These are phyloP conservation scores for Fragaria nilgerrensis DNA, from an alignment of 306 rosid species.

Conservation along the genomic window DNA sequence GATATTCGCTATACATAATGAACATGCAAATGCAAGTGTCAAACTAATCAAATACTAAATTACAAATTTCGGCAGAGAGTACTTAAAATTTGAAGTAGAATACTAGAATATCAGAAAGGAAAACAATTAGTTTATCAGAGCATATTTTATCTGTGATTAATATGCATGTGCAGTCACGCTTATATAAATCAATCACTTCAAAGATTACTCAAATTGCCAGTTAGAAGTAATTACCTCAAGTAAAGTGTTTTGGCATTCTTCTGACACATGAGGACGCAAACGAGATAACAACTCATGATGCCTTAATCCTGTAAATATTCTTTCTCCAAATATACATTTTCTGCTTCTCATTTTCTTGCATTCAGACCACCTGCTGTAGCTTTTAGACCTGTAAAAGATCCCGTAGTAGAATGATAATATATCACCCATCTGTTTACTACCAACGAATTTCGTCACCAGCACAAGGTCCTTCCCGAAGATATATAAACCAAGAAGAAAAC, in stretches of 20 bases:
- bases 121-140: background rate
- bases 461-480: conserved; percentile 81
- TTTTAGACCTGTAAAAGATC: conserved; percentile 64
- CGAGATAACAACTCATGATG: conserved; percentile 83
- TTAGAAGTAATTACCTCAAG: conserved; percentile 49
- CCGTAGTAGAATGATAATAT: conserved; percentile 83
- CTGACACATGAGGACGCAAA: conserved; percentile 45
- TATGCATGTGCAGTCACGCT: conserved; percentile 4
- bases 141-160: background rate
- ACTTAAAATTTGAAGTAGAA: background rate
- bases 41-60: background rate
- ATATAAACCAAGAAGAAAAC: conserved; percentile 78
- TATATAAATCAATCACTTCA: background rate
- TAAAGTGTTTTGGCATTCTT: conserved; percentile 44
- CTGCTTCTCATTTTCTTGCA: conserved; percentile 65
- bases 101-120: background rate
- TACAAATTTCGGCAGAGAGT: background rate
- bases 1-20: background rate
- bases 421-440: conserved; percentile 66
- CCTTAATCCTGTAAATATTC: conserved; percentile 75
- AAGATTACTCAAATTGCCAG: background rate
- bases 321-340: conserved; percentile 63
- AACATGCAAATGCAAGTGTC: background rate
- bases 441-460: conserved; percentile 64
- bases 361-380: conserved; percentile 68